Evolutionary conservation across 2,329 filamentous ascomycete species (phyloP), one percentile per base, ranked within the genome.

Genomic region (Monascus ruber): DNA sequence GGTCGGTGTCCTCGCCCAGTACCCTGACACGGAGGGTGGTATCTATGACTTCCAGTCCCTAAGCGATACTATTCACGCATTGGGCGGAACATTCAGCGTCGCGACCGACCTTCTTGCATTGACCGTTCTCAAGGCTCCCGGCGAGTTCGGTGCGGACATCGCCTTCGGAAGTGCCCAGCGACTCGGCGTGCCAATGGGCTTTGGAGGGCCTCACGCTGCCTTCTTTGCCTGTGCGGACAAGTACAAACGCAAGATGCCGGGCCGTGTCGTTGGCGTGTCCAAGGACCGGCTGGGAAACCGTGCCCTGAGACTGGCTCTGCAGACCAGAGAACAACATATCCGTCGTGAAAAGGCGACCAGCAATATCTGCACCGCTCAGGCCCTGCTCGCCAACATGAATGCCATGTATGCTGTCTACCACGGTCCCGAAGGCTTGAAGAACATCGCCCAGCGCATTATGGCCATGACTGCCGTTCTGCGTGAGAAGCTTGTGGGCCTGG

Each of bases 291-390:
- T 87, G 4, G 89, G 89, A 5, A 77, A 84, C 46, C 80, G 75
- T 8, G 89, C 88, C 4, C 79, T 93, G 48, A 76, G 89, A 52
- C 67, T 95, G 55, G 84, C 89, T 11, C 69, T 95, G 38, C 89
- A 96, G 66, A 95, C 89, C 6, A 75, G 89, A 52, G 89, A 96
- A 66, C 89, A 96, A 68, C 89, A 96, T 61, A 95, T 96, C 59
- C 77, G 89, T 48, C 77, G 89, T 55, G 89, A 96, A 62, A 95
- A 95, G 73, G 89, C 89, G 1, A 96, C 89, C 1, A 94, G 87
- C 70, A 96, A 96, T 58, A 88, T 95, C 43, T 96, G 89, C 69
- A 96, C 89, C 1, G 88, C 89, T 1, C 89, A 96, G 65, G 89
- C 89, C 6, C 69, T 96, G 25, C 71, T 95, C 37, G 89, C 89